These are phyloP conservation scores for Cystofilobasidium macerans DNA, from an alignment of 768 basidiomycete genomes.

Conservation along the genomic window DNA sequence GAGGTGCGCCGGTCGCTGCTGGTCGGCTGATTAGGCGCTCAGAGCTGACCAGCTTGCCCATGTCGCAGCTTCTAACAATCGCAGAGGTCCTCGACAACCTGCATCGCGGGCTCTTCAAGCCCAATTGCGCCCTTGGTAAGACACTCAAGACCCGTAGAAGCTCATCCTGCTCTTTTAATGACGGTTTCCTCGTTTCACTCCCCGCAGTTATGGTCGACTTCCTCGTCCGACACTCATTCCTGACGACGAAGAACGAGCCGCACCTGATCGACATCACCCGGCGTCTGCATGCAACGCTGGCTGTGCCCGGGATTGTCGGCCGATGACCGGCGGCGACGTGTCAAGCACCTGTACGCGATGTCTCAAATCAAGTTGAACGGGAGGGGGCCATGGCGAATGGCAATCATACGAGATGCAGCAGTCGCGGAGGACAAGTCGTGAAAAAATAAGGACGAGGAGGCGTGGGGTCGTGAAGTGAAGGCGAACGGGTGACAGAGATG, in stretches of 20 bases:
- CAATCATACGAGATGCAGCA: too few relatives aligned
- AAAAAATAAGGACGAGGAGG: too few relatives aligned
- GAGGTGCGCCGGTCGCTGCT: conserved; percentile 46
- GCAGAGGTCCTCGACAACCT: conserved; percentile 55
- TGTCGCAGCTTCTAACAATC: conserved; percentile 53
- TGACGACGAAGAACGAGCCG: conserved; percentile 81
- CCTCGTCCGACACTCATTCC: conserved; percentile 68
- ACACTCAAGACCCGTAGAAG: too few relatives aligned
- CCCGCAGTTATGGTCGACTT: conserved; percentile 71
- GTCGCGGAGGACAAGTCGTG: too few relatives aligned
- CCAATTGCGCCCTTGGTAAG: conserved; percentile 81
- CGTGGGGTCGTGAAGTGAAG: too few relatives aligned
- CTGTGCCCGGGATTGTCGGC: conserved; percentile 19
- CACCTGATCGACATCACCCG: conserved; percentile 66
- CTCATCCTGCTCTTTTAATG: not conserved
- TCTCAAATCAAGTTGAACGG: too few relatives aligned
- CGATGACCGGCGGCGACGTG: not conserved
- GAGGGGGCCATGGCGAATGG: too few relatives aligned
- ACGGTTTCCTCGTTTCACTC: not conserved
- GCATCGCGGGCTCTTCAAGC: conserved; percentile 67
- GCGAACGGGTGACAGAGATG: too few relatives aligned
- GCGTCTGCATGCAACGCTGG: conserved; percentile 57
- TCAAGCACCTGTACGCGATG: not conserved
- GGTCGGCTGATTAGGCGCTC: not conserved
- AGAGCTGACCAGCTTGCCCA: not conserved